Evolutionary conservation across 306 rosid species (phyloP).

Genomic region (Dalbergia oliveri): DNA sequence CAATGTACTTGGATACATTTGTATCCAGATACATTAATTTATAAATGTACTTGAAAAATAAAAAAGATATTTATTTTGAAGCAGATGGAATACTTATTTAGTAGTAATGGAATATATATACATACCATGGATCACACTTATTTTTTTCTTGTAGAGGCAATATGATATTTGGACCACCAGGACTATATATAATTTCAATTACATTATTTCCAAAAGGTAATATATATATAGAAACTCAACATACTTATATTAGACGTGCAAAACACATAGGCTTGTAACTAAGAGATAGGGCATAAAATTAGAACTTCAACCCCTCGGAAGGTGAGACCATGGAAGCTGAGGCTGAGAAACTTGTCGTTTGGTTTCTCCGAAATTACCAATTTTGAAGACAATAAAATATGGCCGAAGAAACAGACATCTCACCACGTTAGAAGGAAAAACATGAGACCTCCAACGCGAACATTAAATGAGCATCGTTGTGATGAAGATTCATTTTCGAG

Average conservation of each 20-base stretch:
- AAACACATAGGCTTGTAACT: background rate
- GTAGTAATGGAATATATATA: too few relatives aligned
- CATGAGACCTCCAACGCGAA: constrained; percentile 65
- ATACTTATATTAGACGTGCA: background rate
- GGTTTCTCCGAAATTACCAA: constrained; percentile 54
- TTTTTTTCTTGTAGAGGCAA: background rate
- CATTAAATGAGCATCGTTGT: constrained; percentile 76
- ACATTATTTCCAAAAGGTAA: too few relatives aligned
- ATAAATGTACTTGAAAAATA: too few relatives aligned
- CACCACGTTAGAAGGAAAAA: constrained; percentile 69
- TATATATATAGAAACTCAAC: too few relatives aligned
- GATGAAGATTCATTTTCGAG: constrained; percentile 73
- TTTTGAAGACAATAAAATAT: constrained; percentile 55
- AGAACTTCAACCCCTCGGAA: constrained; percentile 50
- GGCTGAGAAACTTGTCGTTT: constrained; percentile 46
- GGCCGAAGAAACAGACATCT: constrained; percentile 80
- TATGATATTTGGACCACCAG: too few relatives aligned
- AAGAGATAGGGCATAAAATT: background rate
- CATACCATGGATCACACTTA: background rate
- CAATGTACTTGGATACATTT: too few relatives aligned
- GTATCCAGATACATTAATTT: too few relatives aligned
- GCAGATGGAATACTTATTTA: too few relatives aligned
- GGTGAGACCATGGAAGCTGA: constrained; percentile 49
- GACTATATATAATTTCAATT: too few relatives aligned
- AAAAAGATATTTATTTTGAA: too few relatives aligned